These are phyloP conservation scores for Citrus maxima DNA, from an alignment of 345 rosid genomes.

Conservation along the genomic window DNA sequence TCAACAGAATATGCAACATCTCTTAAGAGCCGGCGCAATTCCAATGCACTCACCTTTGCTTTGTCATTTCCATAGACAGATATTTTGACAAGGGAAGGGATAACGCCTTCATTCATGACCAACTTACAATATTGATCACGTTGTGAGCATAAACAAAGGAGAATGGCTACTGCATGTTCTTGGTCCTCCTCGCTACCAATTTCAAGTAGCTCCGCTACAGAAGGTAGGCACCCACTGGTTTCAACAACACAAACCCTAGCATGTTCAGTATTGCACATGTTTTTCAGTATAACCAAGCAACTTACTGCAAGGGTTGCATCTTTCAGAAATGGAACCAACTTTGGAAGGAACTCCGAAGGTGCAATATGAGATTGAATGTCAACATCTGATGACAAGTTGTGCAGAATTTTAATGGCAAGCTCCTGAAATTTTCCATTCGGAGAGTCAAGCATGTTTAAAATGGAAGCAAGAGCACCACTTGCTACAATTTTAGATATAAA, in stretches of 20 bases:
- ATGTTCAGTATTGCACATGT: constrained; percentile 49
- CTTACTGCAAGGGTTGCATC: constrained; percentile 38
- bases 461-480: constrained; percentile 48
- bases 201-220: constrained; percentile 60
- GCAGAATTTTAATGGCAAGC: constrained; percentile 53
- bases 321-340: constrained; percentile 53
- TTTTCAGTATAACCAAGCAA: constrained; percentile 42
- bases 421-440: constrained; percentile 34
- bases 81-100: constrained; percentile 49
- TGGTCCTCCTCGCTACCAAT: constrained; percentile 50
- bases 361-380: constrained; percentile 45
- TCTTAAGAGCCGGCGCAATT: constrained; percentile 64
- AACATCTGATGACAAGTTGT: constrained; percentile 45
- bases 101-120: constrained; percentile 59
- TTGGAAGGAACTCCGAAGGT: constrained; percentile 46
- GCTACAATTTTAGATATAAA: constrained; percentile 41
- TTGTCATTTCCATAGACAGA: constrained; percentile 62
- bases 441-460: constrained; percentile 45
- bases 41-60: constrained; percentile 53
- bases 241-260: constrained; percentile 56
- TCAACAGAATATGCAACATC: constrained; percentile 25
- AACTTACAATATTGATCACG: constrained; percentile 45
- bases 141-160: constrained; percentile 42
- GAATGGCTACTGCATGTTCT: constrained; percentile 51
- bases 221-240: constrained; percentile 56